Percentiles rank a stretch among this genome's conserved stretches.
Conservation (phyloP, 768 basidiomycete species). For the Agaricus bisporus region DNA sequence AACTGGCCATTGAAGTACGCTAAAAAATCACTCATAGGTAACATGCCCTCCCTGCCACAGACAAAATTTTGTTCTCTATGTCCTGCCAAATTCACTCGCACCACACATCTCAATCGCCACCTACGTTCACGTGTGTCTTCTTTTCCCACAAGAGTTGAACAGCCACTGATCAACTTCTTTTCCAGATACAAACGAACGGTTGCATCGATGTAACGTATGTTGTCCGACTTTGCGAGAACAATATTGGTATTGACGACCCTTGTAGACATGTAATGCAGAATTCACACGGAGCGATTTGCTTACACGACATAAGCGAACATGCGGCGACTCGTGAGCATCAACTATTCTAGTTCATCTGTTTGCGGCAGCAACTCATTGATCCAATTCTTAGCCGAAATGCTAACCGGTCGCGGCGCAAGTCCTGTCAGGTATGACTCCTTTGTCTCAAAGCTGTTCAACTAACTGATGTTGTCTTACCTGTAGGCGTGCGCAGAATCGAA, state of each 20-base stretch:
- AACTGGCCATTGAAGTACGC: constrained; percentile 21
- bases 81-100: constrained; percentile 69
- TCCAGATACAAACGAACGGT: constrained; percentile 60
- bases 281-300: constrained; percentile 72
- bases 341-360: constrained; percentile 10
- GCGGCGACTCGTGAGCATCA: constrained; percentile 56
- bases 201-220: constrained; percentile 58
- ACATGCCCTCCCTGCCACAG: constrained; percentile 66
- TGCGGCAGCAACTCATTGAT: constrained; percentile 11
- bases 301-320: constrained; percentile 66
- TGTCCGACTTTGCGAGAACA: neutral
- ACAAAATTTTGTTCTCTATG: constrained; percentile 64
- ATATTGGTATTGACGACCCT: constrained; percentile 5
- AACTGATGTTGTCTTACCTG: neutral
- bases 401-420: constrained; percentile 58
- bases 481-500: constrained; percentile 71
- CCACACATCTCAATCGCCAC: constrained; percentile 70
- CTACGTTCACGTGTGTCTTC: constrained; percentile 57
- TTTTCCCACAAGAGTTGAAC: neutral
- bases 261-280: constrained; percentile 57
- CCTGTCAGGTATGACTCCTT: constrained; percentile 41
- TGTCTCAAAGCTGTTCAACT: constrained; percentile 6
- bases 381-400: constrained; percentile 11
- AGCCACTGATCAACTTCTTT: constrained; percentile 6
- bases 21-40: constrained; percentile 38